Evolutionary conservation across 768 basidiomycete species (phyloP), one percentile per base, ranked within the genome.

Genomic region (Lactifluus hygrophoroides): DNA sequence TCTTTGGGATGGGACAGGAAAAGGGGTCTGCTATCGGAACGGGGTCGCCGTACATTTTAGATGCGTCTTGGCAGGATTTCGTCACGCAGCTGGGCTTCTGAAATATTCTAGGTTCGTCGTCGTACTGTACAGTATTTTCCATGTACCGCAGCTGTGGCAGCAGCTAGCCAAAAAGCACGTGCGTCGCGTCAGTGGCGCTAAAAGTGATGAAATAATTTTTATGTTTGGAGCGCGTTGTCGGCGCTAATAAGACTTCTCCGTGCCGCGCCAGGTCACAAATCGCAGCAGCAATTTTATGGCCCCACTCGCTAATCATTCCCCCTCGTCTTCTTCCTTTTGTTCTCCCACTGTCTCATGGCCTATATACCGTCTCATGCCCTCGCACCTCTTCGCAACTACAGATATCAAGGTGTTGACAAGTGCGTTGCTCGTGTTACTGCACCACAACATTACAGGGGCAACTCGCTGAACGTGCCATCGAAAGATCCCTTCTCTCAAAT

Each of bases 371-470:
- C 74, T 50, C 69, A 77, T 16, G 84, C 86, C n/a, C 79, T 92
- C 23, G 78, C 80, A 63, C 88, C 89, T 53, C 76, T 94, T 43
- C 81, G 82, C 66, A 82, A 81, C 62, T 93, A 94, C 69, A 73
- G 83, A 55, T 93, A 93, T 69, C 88, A 84, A 65, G 84, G 82
- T 21, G 80, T 89, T 13, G 91, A 94, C 72, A 88, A 89, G 88
- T 88, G 61, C 64, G 81, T 70, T 37, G n/a, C 16, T 37, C 55
- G 25, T 38, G 37, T 32, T n/a, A n/a, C 42, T 27, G 23, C 17
- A 5, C 16, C 23, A 10, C 21, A 30, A 14, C 25, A 7, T 37
- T 27, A n/a, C 53, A 27, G 9, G 34, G 9, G 25, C 49, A n/a
- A 16, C 25, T 51, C 16, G 52, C 32, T 28, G 21, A 32, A 27